phyloP scores from a whole-genome alignment of 2,329 filamentous ascomycete genomes.

The Alternaria ventricosa region DNA sequence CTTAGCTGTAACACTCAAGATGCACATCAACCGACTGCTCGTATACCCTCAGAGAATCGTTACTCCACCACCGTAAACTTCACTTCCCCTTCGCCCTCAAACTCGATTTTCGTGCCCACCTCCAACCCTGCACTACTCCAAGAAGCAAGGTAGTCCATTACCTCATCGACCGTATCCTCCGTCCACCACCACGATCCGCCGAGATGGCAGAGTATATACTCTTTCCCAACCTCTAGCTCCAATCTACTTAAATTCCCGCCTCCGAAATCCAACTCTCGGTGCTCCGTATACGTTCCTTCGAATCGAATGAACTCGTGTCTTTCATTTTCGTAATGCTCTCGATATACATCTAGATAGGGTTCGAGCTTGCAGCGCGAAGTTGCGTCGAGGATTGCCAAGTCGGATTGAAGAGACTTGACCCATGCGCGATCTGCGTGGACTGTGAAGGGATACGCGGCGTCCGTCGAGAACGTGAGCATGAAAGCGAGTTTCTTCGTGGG shows the following conservation, averaged over 20 bases:
- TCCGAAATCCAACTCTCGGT: not conserved
- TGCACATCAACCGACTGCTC: not conserved
- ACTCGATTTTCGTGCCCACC: not conserved
- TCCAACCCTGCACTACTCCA: not conserved
- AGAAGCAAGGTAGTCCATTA: not conserved
- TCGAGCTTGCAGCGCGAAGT: not conserved
- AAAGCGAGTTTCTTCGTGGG: not conserved
- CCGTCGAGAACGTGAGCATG: slow-evolving; percentile 8
- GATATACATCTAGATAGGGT: not conserved
- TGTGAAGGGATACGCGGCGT: slow-evolving; percentile 8
- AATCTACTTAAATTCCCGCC: not conserved
- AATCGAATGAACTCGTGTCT: not conserved
- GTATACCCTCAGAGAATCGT: not conserved
- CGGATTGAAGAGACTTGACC: slow-evolving; percentile 3
- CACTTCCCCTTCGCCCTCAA: not conserved
- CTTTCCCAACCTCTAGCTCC: slow-evolving; percentile 1
- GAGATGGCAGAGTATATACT: slow-evolving; percentile 9
- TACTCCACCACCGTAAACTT: not conserved
- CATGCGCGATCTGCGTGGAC: slow-evolving; percentile 2
- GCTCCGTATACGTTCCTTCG: not conserved
- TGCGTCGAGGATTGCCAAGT: slow-evolving; percentile 8
- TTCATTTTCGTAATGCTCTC: not conserved
- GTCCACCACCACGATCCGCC: slow-evolving; percentile 8
- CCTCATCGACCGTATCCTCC: slow-evolving; percentile 5
- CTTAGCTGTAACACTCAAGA: too few relatives aligned